These are phyloP conservation scores for Citropsis articulata DNA, from an alignment of 345 rosid species.

Conservation along the genomic window DNA sequence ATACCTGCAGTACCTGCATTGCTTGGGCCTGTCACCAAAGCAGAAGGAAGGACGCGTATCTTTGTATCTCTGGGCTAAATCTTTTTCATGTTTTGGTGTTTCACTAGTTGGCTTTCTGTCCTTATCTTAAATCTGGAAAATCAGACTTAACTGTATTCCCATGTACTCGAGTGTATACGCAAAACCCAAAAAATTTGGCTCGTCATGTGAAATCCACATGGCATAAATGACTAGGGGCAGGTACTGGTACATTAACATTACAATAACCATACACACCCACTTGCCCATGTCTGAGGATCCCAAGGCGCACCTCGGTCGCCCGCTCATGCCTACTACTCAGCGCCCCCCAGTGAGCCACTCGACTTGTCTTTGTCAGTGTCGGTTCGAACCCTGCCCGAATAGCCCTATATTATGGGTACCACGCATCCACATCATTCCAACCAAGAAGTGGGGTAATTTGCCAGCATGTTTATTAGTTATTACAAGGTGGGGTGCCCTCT, in stretches of 20 bases:
- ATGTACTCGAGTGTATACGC: not conserved
- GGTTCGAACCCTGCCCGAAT: slow-evolving; percentile 24
- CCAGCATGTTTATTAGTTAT: slow-evolving; percentile 32
- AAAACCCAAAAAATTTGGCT: not conserved
- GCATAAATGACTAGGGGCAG: not conserved
- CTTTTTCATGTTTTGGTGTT: not conserved
- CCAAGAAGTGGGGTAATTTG: slow-evolving; percentile 31
- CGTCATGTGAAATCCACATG: slow-evolving; percentile 32
- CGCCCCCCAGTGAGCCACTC: not conserved
- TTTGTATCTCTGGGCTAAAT: not conserved
- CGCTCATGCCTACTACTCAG: not conserved
- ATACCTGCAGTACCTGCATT: not conserved
- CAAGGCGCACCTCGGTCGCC: slow-evolving; percentile 3
- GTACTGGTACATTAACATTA: no score
- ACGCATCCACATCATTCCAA: slow-evolving; percentile 45
- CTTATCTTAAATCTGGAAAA: not conserved
- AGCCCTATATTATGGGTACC: slow-evolving; percentile 16
- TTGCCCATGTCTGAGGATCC: slow-evolving; percentile 32
- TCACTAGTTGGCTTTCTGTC: not conserved
- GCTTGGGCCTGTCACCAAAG: not conserved
- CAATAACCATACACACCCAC: slow-evolving; percentile 17
- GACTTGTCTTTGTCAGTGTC: slow-evolving; percentile 37
- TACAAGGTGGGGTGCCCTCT: slow-evolving; percentile 39
- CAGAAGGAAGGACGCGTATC: not conserved
- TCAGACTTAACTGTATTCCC: not conserved